A percentile compares a stretch with the other conserved stretches of the same genome.
Evolutionary conservation across 306 rosid species (phyloP).

Genomic region (Glycine soja): DNA sequence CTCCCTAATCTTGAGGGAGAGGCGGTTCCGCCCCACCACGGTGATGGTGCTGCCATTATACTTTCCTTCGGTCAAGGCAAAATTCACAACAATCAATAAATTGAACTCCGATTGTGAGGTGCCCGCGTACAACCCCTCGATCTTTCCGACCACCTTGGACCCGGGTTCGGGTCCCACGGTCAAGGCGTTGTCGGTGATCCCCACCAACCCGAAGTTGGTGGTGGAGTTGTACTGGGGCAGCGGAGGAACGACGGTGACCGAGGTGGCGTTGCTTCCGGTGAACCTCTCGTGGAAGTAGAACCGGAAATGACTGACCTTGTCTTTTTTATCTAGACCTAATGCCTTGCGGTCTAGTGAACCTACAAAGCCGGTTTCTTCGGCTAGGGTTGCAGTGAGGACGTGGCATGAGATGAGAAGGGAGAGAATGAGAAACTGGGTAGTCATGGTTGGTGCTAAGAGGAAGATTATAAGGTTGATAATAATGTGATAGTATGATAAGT

Average conservation of each 20-base stretch:
- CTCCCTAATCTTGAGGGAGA: slow-evolving; percentile 13
- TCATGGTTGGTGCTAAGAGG: background rate
- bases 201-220: slow-evolving; percentile 43
- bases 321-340: slow-evolving; percentile 41
- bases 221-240: background rate
- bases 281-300: slow-evolving; percentile 68
- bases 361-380: slow-evolving; percentile 36
- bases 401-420: slow-evolving; percentile 7
- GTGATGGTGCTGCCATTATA: slow-evolving; percentile 71
- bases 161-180: slow-evolving; percentile 47
- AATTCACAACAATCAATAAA: slow-evolving; percentile 67
- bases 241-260: slow-evolving; percentile 42
- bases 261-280: slow-evolving; percentile 42
- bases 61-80: slow-evolving; percentile 62
- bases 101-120: slow-evolving; percentile 50
- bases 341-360: slow-evolving; percentile 41
- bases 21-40: background rate
- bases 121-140: slow-evolving; percentile 64
- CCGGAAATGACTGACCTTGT: slow-evolving; percentile 61
- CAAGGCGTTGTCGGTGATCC: slow-evolving; percentile 48
- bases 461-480: background rate
- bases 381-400: slow-evolving; percentile 7
- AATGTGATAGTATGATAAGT: background rate
- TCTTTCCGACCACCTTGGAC: slow-evolving; percentile 53
- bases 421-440: slow-evolving; percentile 35